Evolutionary conservation across 371 early-diverging fungal genomes (phyloP).

Genomic region (Batrachochytrium dendrobatidis): DNA sequence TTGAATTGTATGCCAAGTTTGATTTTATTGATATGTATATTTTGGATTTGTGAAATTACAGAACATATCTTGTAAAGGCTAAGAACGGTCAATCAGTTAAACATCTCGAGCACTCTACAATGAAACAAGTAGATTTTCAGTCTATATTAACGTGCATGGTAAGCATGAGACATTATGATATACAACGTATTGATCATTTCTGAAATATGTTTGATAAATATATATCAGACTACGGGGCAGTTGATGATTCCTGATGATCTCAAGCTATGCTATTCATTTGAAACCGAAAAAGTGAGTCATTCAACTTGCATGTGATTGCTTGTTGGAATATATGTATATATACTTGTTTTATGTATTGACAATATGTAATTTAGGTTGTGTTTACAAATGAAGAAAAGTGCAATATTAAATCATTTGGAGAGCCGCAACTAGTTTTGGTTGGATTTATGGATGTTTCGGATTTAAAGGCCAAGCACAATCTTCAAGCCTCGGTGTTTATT

Average conservation of each 20-base stretch:
- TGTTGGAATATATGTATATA: neutral
- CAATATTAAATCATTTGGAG: constrained; percentile 37
- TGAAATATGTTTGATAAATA: too few species aligned
- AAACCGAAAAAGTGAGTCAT: constrained; percentile 43
- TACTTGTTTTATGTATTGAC: neutral
- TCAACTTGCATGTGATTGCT: neutral
- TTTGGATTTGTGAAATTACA: too few species aligned
- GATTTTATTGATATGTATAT: too few species aligned
- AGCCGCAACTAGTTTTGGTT: constrained; percentile 56
- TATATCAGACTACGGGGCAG: constrained; percentile 36
- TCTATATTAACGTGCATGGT: too few species aligned
- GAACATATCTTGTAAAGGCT: too few species aligned
- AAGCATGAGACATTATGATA: too few species aligned
- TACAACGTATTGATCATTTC: too few species aligned
- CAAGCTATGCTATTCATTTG: constrained; percentile 48
- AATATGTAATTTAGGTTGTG: constrained; percentile 27
- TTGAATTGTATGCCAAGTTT: too few species aligned
- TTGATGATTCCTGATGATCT: constrained; percentile 46
- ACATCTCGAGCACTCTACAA: too few species aligned
- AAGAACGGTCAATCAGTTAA: too few species aligned
- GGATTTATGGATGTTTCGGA: constrained; percentile 51
- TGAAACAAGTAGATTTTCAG: too few species aligned
- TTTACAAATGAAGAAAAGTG: constrained; percentile 54
- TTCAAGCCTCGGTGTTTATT: constrained; percentile 58
- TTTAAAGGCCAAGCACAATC: constrained; percentile 45